Conservation (phyloP, 495 filamentous ascomycete species). For the Rostrohypoxylon terebratum region DNA sequence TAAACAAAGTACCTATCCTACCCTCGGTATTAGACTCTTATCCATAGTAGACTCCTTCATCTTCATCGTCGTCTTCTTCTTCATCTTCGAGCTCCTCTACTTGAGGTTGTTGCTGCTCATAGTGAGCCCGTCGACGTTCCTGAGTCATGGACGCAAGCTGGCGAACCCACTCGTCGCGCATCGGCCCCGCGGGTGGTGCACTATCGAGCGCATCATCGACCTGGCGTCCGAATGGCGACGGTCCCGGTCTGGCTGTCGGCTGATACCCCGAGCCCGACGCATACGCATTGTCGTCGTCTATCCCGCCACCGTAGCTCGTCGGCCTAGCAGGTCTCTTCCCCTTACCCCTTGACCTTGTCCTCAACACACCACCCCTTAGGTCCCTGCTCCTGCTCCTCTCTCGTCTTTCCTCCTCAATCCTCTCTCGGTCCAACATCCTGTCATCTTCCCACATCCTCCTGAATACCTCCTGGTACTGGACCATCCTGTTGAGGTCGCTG, state of each 20-base stretch:
- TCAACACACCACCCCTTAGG: neutral
- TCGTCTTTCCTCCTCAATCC: conserved; percentile 1
- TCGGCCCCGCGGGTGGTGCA: conserved; percentile 1
- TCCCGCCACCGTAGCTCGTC: no score
- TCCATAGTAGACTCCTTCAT: neutral
- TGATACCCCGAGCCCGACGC: neutral
- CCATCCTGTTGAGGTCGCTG: conserved; percentile 23
- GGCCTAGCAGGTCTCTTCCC: neutral
- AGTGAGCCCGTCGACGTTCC: neutral
- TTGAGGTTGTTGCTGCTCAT: neutral
- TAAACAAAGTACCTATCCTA: neutral
- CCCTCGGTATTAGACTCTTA: neutral
- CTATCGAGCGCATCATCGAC: conserved; percentile 10
- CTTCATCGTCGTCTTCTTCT: neutral
- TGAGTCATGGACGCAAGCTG: conserved; percentile 21
- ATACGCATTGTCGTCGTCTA: neutral
- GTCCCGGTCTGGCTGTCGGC: neutral
- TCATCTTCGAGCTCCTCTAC: neutral
- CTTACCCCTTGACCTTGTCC: neutral
- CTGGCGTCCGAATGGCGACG: conserved; percentile 15
- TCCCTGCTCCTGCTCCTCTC: conserved; percentile 10
- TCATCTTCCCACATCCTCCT: conserved; percentile 40
- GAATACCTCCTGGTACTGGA: conserved; percentile 36
- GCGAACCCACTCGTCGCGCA: conserved; percentile 23
- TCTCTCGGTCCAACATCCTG: conserved; percentile 15